A percentile compares a stretch with the other conserved stretches of the same genome.
Conservation (phyloP, 2,329 filamentous ascomycete genomes). For the Fusarium austroafricanum region DNA sequence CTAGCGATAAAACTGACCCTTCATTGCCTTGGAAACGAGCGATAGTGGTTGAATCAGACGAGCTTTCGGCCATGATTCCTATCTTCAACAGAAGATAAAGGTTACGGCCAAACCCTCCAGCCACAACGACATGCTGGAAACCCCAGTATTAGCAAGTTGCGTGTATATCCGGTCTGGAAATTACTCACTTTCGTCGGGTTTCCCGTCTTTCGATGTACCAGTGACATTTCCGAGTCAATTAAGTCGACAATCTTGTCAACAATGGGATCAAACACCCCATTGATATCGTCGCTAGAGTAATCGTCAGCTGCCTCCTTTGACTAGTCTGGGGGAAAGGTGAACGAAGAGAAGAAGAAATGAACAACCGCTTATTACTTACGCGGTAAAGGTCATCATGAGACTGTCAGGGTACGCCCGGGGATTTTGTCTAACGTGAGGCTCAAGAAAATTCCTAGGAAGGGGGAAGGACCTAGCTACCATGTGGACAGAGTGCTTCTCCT, state of each 20-base stretch:
- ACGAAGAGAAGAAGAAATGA: neutral
- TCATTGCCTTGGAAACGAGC: neutral
- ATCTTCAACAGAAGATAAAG: neutral
- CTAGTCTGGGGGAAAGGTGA: neutral
- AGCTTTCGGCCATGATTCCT: neutral
- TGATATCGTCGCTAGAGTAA: neutral
- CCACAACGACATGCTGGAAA: neutral
- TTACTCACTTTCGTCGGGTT: neutral
- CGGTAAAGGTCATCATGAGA: neutral
- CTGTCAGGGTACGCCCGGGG: neutral
- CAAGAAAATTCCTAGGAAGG: neutral
- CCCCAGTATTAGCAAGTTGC: neutral
- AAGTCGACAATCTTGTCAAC: neutral
- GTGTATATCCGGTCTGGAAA: neutral
- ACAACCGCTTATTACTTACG: neutral
- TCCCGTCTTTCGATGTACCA: neutral
- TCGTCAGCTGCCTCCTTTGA: neutral
- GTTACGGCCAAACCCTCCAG: neutral
- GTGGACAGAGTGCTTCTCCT: neutral
- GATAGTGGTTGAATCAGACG: neutral
- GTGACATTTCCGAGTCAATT: neutral
- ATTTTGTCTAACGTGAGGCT: neutral
- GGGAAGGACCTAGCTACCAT: neutral
- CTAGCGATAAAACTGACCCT: neutral
- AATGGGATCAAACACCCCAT: neutral